Evolutionary conservation across 306 rosid genomes (phyloP).

Genomic region (Pyrus betulifolia): DNA sequence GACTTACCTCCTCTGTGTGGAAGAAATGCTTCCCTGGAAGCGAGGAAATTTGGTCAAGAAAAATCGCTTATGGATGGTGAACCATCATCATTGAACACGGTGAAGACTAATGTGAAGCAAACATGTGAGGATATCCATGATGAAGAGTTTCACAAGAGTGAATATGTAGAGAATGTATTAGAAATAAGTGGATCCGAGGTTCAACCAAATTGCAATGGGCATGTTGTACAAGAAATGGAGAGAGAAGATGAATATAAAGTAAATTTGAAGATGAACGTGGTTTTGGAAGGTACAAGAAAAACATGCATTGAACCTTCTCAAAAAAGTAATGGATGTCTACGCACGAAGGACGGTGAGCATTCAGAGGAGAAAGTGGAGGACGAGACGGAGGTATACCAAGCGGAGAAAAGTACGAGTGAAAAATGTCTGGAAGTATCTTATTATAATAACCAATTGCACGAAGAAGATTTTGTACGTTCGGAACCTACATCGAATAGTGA

Average conservation of each 20-base stretch:
- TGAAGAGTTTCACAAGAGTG: constrained; percentile 20
- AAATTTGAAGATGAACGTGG: constrained; percentile 11
- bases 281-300: constrained; percentile 13
- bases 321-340: constrained; percentile 9
- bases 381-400: constrained; percentile 29
- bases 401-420: constrained; percentile 12
- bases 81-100: constrained; percentile 12
- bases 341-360: background rate
- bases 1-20: constrained; percentile 72
- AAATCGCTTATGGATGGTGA: constrained; percentile 18
- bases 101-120: constrained; percentile 17
- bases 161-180: constrained; percentile 5
- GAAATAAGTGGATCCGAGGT: constrained; percentile 4
- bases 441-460: constrained; percentile 3
- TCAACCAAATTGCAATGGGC: constrained; percentile 17
- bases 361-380: constrained; percentile 26
- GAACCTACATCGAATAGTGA: constrained; percentile 25
- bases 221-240: constrained; percentile 12
- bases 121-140: constrained; percentile 22
- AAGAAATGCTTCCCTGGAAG: constrained; percentile 31
- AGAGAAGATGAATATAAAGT: constrained; percentile 13
- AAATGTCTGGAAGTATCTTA: constrained; percentile 17
- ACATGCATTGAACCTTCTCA: constrained; percentile 11
- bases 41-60: constrained; percentile 17
- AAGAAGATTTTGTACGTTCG: constrained; percentile 11